Evolutionary conservation across 257 asterid species (phyloP).

Genomic region (Lavandula angustifolia): DNA sequence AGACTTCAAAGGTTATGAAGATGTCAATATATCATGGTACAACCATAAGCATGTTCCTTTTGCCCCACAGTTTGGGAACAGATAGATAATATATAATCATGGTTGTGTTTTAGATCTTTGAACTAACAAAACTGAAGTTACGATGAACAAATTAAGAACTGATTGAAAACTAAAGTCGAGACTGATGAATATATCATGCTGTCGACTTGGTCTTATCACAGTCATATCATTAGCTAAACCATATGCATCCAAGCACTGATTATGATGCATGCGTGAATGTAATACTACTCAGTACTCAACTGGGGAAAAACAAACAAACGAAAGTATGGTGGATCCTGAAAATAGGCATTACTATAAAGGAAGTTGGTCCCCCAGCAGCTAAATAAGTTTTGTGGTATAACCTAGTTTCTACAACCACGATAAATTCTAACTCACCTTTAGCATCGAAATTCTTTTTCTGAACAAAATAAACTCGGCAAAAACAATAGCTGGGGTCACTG

Average conservation of each 20-base stretch:
- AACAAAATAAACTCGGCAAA: conserved; percentile 80
- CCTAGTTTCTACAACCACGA: background rate
- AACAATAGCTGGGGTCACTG: conserved; percentile 96
- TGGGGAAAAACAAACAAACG: background rate
- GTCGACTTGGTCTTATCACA: conserved; percentile 2
- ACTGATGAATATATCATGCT: background rate
- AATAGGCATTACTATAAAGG: background rate
- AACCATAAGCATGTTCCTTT: background rate
- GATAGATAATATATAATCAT: background rate
- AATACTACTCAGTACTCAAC: background rate
- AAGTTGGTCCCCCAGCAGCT: background rate
- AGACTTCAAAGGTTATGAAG: background rate
- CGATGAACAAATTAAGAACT: no score
- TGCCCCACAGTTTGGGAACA: background rate
- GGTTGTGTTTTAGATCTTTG: background rate
- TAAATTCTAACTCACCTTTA: conserved; percentile 52
- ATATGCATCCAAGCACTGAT: background rate
- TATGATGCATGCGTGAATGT: background rate
- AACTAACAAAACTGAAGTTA: background rate
- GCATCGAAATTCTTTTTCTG: conserved; percentile 59
- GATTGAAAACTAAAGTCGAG: background rate
- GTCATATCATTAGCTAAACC: background rate
- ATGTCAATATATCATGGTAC: background rate
- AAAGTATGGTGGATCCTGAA: background rate
- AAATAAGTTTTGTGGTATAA: background rate